Conservation (phyloP, 768 basidiomycete species). For the Agaricus blazei region DNA sequence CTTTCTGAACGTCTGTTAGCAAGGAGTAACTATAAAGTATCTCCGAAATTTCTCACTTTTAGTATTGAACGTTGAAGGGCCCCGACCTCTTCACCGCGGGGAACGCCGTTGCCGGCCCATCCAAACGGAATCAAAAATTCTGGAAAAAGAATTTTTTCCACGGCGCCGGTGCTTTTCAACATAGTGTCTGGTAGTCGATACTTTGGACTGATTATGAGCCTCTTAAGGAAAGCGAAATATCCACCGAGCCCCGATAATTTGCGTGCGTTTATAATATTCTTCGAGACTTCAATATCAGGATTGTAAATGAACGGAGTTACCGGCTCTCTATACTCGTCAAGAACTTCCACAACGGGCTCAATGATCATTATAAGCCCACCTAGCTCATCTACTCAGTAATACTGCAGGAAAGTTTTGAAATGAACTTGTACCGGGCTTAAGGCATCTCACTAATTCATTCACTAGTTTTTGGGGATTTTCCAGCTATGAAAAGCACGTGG, state of each 20-base stretch:
- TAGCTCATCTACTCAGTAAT: too few species aligned
- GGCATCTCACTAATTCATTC: not conserved
- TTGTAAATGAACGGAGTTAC: constrained; percentile 14
- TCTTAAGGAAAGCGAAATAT: constrained; percentile 17
- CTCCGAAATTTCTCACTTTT: too few species aligned
- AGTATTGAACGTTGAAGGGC: too few species aligned
- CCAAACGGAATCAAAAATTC: constrained; percentile 1
- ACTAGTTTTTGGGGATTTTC: constrained; percentile 14
- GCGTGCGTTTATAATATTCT: constrained; percentile 8
- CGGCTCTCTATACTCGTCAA: constrained; percentile 14
- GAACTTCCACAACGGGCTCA: constrained; percentile 18
- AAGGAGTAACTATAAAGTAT: too few species aligned
- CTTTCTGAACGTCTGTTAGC: too few species aligned
- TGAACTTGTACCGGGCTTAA: too few species aligned
- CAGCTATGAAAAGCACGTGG: constrained; percentile 8
- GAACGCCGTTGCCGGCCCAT: not conserved
- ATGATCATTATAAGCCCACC: not conserved
- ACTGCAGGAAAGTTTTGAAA: too few species aligned
- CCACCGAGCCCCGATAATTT: constrained; percentile 18
- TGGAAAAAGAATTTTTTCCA: not conserved
- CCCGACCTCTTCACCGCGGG: too few species aligned
- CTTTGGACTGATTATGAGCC: constrained; percentile 12
- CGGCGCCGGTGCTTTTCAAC: not conserved
- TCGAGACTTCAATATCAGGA: constrained; percentile 3
- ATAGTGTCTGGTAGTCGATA: constrained; percentile 13